Evolutionary conservation across 352 stramenopile species (phyloP).

Genomic region (Pythium rhizo-oryzae): DNA sequence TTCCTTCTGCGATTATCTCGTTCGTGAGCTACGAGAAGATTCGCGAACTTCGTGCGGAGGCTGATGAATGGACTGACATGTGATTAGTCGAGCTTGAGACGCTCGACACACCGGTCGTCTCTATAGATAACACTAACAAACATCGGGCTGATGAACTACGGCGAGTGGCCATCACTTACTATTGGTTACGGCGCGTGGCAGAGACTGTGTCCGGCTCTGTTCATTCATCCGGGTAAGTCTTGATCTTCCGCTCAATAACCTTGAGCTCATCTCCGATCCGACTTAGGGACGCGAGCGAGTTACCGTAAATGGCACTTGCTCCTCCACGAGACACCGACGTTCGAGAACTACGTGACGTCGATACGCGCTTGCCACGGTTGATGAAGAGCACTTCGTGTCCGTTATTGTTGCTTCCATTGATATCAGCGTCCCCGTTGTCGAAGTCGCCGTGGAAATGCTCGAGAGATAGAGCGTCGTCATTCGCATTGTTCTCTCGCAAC

Average conservation of each 20-base stretch:
- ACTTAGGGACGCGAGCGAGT: constrained; percentile 56
- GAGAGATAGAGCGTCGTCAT: constrained; percentile 27
- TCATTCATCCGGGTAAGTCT: constrained; percentile 36
- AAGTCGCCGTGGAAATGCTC: constrained; percentile 30
- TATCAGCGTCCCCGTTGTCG: background rate
- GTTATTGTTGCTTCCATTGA: constrained; percentile 17
- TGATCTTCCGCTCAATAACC: constrained; percentile 70
- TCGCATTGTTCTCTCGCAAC: constrained; percentile 23
- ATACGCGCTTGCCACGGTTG: constrained; percentile 37
- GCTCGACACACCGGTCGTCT: background rate
- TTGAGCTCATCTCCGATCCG: constrained; percentile 68
- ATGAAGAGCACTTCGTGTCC: constrained; percentile 34
- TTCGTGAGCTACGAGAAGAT: constrained; percentile 79
- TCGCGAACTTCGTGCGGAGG: constrained; percentile 47
- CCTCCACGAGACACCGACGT: constrained; percentile 24
- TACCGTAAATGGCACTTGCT: constrained; percentile 43
- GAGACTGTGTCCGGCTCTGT: background rate
- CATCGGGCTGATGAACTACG: background rate
- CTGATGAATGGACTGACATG: constrained; percentile 28
- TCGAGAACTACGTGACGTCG: constrained; percentile 31
- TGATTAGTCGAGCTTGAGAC: background rate
- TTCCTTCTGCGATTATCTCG: constrained; percentile 47
- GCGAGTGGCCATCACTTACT: constrained; percentile 11
- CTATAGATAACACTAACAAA: background rate
- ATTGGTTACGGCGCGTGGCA: constrained; percentile 7